Conservation (phyloP, 2,329 filamentous ascomycete species). For the Metarhizium robertsii region DNA sequence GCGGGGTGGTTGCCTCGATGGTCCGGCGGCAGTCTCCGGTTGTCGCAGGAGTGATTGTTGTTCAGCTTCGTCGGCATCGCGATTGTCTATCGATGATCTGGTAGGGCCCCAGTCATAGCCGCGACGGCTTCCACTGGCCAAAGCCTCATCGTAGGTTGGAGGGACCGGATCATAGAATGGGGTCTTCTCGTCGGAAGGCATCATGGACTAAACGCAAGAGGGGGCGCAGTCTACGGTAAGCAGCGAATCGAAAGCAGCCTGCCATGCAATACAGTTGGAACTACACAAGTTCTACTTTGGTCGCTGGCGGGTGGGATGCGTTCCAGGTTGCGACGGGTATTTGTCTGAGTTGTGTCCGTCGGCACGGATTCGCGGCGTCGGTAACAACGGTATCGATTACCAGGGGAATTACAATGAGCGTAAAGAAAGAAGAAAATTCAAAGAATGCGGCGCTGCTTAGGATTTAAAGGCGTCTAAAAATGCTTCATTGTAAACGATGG, state of each 20-base stretch:
- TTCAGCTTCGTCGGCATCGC: conserved; percentile 62
- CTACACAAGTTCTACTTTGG: not conserved
- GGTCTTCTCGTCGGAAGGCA: conserved; percentile 31
- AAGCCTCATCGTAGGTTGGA: conserved; percentile 32
- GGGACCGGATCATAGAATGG: conserved; percentile 34
- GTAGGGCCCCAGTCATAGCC: conserved; percentile 20
- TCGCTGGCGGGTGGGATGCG: not conserved
- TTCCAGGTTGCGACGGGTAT: not conserved
- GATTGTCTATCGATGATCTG: conserved; percentile 36
- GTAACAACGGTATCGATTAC: not conserved
- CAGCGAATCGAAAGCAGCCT: not conserved
- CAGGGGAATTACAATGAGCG: not conserved
- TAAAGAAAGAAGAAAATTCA: not conserved
- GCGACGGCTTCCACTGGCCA: conserved; percentile 26
- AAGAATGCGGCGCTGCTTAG: not conserved
- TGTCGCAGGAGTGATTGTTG: conserved; percentile 64
- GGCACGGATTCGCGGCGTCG: not conserved
- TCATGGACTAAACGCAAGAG: conserved; percentile 9
- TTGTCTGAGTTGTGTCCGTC: not conserved
- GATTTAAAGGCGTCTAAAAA: not conserved
- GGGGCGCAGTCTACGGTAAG: not conserved
- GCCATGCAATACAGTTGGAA: not conserved
- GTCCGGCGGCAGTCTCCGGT: conserved; percentile 30
- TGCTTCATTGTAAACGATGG: not conserved
- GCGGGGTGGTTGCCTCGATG: conserved; percentile 33